Evolutionary conservation across 2,329 filamentous ascomycete genomes (phyloP), one percentile per base, ranked within the genome.

Genomic region (Capronia epimyces): DNA sequence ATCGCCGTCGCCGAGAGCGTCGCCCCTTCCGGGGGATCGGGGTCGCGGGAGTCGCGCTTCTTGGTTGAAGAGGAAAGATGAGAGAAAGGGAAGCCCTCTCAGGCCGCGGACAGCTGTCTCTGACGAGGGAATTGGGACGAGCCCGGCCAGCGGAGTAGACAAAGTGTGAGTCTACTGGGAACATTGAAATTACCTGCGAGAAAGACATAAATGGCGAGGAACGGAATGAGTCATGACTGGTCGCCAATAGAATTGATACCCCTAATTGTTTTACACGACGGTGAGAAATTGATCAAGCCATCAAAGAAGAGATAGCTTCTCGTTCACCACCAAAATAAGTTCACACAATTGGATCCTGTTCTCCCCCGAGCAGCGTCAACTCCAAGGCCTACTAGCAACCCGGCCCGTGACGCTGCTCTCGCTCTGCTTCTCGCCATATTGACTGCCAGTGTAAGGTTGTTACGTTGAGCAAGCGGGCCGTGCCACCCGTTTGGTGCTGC

Each of bases 71-170:
- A 45, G 51, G 39, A 53, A 52, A 43, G 56, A 43, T 8, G 46
- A 43, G 4, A 64, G 62, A 29, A 62, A 61, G 15, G 68, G 69
- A 2, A 69, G 69, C 43, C 66, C 69, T 16, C 62, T 70, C 12
- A 63, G 65, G 41, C 62, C 64, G 5, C 59, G 56, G 27, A 61
- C 63, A 5, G 57, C 52, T 4, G 24, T 61, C 12, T 64, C 56
- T 27, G 65, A 68, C 56, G 63, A 66, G 49, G 62, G 61, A 12
- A 53, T 67, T 43, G 63, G 65, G 9, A 62, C 63, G 12, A 63
- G 66, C 55, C 62, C 63, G 4, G 52, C 39, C 7, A 62, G 55
- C 51, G 46, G 54, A 22, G 16, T 31, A 15, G 45, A 39, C 16
- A 47, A 37, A 32, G 36, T 9, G 6, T 37, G 16, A 20, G 16